Base-by-base conservation (phyloP, 495 filamentous ascomycete species). In the Lasiosphaeria hispida region DNA sequence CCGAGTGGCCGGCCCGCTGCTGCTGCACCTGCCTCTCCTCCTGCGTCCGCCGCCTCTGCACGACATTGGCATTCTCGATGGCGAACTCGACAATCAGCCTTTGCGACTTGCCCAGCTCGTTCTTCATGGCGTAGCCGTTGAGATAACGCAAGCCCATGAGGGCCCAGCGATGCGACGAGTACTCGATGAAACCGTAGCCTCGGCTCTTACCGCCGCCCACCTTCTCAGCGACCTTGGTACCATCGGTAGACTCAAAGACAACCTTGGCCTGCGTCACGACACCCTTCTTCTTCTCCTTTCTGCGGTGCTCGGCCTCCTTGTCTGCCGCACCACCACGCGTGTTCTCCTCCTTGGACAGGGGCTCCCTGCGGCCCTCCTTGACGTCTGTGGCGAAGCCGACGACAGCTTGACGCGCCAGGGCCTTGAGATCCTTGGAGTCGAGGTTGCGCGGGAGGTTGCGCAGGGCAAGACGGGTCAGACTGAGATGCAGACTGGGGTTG, bases 171-270 rank as follows among this genome's bases (percentile, higher is more conserved):
- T 99, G 94, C 34, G 89, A 92, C 57, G 84, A 89, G 75, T 97
- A 99, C 72, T 99, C 94, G 56, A 99, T 88, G 73, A 99, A 99
- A 10, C 95, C 94, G 69, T 99, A 99, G 18, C 94, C 95, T 65
- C 92, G 79, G 61, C 87, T 91, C 67, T 91, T 81, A 38, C 94
- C 91, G 17, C 84, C 90, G 4, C 89, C 79, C 18, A 62, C 66
- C 37, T 62, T 58, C 70, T 96, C 90, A 3, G 77, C 68, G 8
- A 96, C 83, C 76, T 96, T 97, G 57, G 81, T 81, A 15, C 92
- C 92, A 63, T 92, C 84, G 15, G 77, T 79, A 11, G 87, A 87
- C 75, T 99, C 94, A 66, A 92, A 96, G 19, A 97, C 87, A 56
- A 97, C 83, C 75, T 96, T 99, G 34, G 94, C 89, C 72, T 99